phyloP scores from a whole-genome alignment of 352 stramenopile genomes.

The Elongisporangium senticosum region DNA sequence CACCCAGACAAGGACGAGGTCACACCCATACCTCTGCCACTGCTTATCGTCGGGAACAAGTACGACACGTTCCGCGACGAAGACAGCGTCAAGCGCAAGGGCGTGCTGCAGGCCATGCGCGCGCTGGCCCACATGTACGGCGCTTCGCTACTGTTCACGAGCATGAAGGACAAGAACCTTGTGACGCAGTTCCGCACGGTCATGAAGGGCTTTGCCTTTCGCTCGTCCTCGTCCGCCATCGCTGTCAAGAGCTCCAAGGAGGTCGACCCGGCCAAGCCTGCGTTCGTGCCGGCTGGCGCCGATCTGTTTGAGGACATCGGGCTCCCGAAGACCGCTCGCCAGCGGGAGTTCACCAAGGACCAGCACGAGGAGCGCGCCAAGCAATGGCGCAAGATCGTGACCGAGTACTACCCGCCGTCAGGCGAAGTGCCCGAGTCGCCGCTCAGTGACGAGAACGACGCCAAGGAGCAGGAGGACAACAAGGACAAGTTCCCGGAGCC shows the following conservation, averaged over 20 bases:
- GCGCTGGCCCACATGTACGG: slow-evolving; percentile 85
- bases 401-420: slow-evolving; percentile 56
- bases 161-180: slow-evolving; percentile 82
- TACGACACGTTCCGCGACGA: slow-evolving; percentile 86
- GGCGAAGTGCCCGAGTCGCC: slow-evolving; percentile 23
- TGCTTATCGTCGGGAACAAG: slow-evolving; percentile 88
- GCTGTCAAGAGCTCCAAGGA: slow-evolving; percentile 50
- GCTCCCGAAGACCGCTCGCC: slow-evolving; percentile 45
- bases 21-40: slow-evolving; percentile 57
- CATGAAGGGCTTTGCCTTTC: slow-evolving; percentile 68
- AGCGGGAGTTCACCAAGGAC: slow-evolving; percentile 42
- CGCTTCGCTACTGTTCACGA: slow-evolving; percentile 84
- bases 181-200: slow-evolving; percentile 55
- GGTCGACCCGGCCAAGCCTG: slow-evolving; percentile 49
- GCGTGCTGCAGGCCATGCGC: slow-evolving; percentile 73
- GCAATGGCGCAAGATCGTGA: slow-evolving; percentile 62
- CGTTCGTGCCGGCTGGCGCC: slow-evolving; percentile 66
- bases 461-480: slow-evolving; percentile 18
- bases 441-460: slow-evolving; percentile 14
- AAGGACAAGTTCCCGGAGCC: slow-evolving; percentile 49
- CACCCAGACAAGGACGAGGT: slow-evolving; percentile 80
- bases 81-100: slow-evolving; percentile 83
- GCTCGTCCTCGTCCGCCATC: slow-evolving; percentile 13
- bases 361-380: slow-evolving; percentile 56
- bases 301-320: slow-evolving; percentile 79